Conservation (phyloP, 2,329 filamentous ascomycete genomes). For the Fusarium verticillioides region DNA sequence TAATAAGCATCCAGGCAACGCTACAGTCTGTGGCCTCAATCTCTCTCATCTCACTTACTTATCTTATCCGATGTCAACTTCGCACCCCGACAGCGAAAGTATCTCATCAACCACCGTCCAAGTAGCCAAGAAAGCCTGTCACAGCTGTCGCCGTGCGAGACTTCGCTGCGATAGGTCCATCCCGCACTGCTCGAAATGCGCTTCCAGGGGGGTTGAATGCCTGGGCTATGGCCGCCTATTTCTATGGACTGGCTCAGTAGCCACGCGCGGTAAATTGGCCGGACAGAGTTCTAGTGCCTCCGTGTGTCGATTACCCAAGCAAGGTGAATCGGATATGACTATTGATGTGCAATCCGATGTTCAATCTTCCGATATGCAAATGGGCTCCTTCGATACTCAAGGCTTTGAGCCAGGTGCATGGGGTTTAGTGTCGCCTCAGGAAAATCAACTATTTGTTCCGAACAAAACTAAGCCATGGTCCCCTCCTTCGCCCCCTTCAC, state of each 20-base stretch:
- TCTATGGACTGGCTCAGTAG: conserved; percentile 62
- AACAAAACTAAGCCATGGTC: conserved; percentile 23
- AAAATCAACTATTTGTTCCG: conserved; percentile 29
- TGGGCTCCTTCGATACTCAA: conserved; percentile 17
- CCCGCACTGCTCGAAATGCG: conserved; percentile 63
- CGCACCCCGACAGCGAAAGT: conserved; percentile 31
- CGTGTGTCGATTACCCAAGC: conserved; percentile 33
- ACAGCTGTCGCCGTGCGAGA: conserved; percentile 64
- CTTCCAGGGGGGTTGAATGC: conserved; percentile 59
- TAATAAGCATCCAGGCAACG: conserved; percentile 31
- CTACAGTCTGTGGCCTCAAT: conserved; percentile 7
- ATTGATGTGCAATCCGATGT: conserved; percentile 8
- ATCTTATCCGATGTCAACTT: conserved; percentile 33
- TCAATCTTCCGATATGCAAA: conserved; percentile 19
- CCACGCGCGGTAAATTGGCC: conserved; percentile 55
- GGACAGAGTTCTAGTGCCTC: conserved; percentile 50
- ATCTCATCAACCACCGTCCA: conserved; percentile 18
- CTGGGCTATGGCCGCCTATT: conserved; percentile 65
- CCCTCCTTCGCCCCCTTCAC: conserved; percentile 32
- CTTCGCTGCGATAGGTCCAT: conserved; percentile 63
- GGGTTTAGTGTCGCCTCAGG: conserved; percentile 4
- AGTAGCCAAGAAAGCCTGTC: conserved; percentile 53
- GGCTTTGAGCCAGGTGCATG: conserved; percentile 11
- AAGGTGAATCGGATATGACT: conserved; percentile 11
- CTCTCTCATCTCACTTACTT: conserved; percentile 4